Conservation (phyloP, 768 basidiomycete genomes). For the Tylopilus sp. region DNA sequence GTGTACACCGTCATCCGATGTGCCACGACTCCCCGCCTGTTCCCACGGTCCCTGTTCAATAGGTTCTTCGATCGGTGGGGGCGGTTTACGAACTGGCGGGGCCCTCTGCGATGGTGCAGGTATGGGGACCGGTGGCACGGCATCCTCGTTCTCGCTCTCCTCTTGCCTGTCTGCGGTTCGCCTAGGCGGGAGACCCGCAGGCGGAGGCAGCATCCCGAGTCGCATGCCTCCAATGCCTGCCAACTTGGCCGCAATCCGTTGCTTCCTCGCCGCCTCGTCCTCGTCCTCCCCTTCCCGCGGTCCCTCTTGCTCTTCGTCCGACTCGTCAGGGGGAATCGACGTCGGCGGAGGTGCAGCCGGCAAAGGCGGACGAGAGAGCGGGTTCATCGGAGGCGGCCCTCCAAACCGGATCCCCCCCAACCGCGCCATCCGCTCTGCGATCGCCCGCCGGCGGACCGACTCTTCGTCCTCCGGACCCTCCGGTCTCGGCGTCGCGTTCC, state of each 20-base stretch:
- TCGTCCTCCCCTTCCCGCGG: conserved; percentile 47
- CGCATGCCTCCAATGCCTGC: conserved; percentile 57
- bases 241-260: conserved; percentile 52
- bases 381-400: conserved; percentile 47
- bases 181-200: conserved; percentile 18
- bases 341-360: conserved; percentile 38
- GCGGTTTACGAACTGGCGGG: conserved; percentile 32
- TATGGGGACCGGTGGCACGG: conserved; percentile 25
- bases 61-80: conserved; percentile 16
- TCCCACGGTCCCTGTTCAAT: conserved; percentile 5
- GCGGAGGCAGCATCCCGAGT: conserved; percentile 53
- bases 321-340: conserved; percentile 27
- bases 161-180: conserved; percentile 17
- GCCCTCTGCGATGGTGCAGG: conserved; percentile 32
- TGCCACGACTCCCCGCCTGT: conserved; percentile 37
- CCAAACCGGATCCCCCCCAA: conserved; percentile 85
- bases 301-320: conserved; percentile 17
- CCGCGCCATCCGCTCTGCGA: conserved; percentile 94
- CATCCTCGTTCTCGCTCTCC: conserved; percentile 31
- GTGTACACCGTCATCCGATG: conserved; percentile 58
- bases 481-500: conserved; percentile 7
- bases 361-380: conserved; percentile 36
- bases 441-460: conserved; percentile 58
- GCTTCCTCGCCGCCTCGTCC: conserved; percentile 55
- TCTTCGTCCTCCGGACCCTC: conserved; percentile 41